Evolutionary conservation across 768 basidiomycete species (phyloP).

Genomic region (Kwoniella europaea): DNA sequence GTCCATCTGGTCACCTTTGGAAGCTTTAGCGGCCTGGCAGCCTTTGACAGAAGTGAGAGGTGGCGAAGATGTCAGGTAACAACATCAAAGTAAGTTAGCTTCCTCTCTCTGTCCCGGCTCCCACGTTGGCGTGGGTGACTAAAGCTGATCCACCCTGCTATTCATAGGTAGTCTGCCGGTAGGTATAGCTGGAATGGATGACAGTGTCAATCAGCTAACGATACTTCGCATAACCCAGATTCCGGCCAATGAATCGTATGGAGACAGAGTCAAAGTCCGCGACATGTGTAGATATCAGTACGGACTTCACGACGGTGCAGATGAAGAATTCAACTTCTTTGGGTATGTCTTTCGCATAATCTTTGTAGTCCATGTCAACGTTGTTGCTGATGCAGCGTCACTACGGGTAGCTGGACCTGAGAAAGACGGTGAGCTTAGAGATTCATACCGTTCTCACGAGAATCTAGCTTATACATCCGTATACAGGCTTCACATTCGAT

Average conservation of each 20-base stretch:
- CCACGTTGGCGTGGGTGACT: background rate
- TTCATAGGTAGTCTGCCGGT: constrained; percentile 93
- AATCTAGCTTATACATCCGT: background rate
- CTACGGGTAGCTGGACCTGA: constrained; percentile 70
- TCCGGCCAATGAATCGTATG: constrained; percentile 91
- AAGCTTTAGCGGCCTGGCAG: background rate
- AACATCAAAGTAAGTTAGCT: constrained; percentile 56
- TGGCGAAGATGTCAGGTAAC: constrained; percentile 50
- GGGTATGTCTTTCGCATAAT: constrained; percentile 52
- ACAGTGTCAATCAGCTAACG: background rate
- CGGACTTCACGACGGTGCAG: constrained; percentile 82
- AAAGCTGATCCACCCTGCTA: constrained; percentile 2
- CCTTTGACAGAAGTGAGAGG: background rate
- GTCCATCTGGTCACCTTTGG: background rate
- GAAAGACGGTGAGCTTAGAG: constrained; percentile 68
- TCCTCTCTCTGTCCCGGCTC: background rate
- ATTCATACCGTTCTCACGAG: background rate
- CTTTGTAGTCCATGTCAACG: constrained; percentile 40
- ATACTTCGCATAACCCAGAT: constrained; percentile 62
- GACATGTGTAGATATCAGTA: constrained; percentile 86
- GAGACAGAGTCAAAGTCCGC: constrained; percentile 78
- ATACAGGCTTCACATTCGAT: constrained; percentile 86
- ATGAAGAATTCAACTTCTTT: constrained; percentile 64
- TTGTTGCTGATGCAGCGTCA: background rate
- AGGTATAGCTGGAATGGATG: constrained; percentile 49